Conservation (phyloP, 768 basidiomycete species). For the Calocera cornea region DNA sequence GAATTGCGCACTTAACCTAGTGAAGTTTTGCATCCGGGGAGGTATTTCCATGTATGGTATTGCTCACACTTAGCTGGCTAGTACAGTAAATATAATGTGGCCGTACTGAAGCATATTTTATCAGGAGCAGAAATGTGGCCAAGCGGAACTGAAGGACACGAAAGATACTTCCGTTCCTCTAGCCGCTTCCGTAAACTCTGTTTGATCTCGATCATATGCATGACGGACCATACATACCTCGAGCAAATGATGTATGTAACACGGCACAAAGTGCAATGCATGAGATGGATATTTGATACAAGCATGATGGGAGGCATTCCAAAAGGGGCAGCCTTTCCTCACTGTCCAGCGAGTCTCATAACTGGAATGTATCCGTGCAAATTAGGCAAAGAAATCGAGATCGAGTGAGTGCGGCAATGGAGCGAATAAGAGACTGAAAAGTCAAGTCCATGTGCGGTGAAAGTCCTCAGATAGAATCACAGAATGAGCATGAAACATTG, state of each 20-base stretch:
- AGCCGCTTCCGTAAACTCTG: too few relatives aligned
- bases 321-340: neutral
- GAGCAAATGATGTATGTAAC: neutral
- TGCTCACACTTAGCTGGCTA: too few relatives aligned
- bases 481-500: slow-evolving; percentile 55
- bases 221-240: too few relatives aligned
- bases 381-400: neutral
- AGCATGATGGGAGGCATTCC: slow-evolving; percentile 2
- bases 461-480: slow-evolving; percentile 27
- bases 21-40: too few relatives aligned
- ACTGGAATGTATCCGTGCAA: slow-evolving; percentile 4
- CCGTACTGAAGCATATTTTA: too few relatives aligned
- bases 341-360: neutral
- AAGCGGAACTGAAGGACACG: too few relatives aligned
- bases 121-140: too few relatives aligned
- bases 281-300: slow-evolving; percentile 3
- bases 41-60: too few relatives aligned
- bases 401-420: neutral
- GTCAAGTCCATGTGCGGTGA: slow-evolving; percentile 7
- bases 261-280: neutral
- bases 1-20: too few relatives aligned
- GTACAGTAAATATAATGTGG: too few relatives aligned
- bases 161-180: too few relatives aligned
- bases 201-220: too few relatives aligned
- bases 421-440: slow-evolving; percentile 4